Evolutionary conservation across 768 basidiomycete genomes (phyloP).

Genomic region (Mycena epipterygia): DNA sequence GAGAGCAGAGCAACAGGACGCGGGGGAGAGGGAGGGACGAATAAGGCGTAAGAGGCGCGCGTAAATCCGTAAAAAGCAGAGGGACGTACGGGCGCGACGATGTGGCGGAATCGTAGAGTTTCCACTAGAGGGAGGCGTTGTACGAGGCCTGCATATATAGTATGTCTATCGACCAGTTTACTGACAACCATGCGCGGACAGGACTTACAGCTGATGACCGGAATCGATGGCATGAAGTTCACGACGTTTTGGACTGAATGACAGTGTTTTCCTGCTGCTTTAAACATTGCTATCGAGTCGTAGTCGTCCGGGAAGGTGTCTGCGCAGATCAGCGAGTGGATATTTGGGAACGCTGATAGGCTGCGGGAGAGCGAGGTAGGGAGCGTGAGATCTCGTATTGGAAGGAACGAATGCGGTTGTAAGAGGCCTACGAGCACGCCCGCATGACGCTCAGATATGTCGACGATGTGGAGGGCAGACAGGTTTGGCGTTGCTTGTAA

Average conservation of each 20-base stretch:
- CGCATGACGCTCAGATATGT: constrained; percentile 1
- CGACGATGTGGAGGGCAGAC: constrained; percentile 13
- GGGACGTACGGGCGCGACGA: constrained; percentile 1
- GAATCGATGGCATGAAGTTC: constrained; percentile 6
- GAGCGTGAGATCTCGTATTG: constrained; percentile 7
- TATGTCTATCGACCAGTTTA: too few species aligned
- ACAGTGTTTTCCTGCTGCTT: background rate
- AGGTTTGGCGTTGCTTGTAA: constrained; percentile 13
- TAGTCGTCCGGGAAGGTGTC: constrained; percentile 1
- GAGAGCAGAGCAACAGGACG: too few species aligned
- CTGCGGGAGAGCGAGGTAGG: background rate
- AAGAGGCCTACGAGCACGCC: background rate
- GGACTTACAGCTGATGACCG: constrained; percentile 3
- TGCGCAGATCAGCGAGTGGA: constrained; percentile 11
- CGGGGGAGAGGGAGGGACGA: too few species aligned
- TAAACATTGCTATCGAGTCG: background rate
- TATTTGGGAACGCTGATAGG: constrained; percentile 3
- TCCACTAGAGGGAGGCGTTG: background rate
- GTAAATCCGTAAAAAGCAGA: too few species aligned
- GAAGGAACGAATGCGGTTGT: background rate
- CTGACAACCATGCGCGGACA: background rate
- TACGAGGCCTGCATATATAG: background rate
- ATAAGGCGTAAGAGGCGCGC: too few species aligned
- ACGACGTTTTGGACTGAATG: constrained; percentile 5
- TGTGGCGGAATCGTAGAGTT: constrained; percentile 1